Evolutionary conservation across 768 basidiomycete genomes (phyloP), one percentile per base, ranked within the genome.

Genomic region (Sporobolomyces phaffii): DNA sequence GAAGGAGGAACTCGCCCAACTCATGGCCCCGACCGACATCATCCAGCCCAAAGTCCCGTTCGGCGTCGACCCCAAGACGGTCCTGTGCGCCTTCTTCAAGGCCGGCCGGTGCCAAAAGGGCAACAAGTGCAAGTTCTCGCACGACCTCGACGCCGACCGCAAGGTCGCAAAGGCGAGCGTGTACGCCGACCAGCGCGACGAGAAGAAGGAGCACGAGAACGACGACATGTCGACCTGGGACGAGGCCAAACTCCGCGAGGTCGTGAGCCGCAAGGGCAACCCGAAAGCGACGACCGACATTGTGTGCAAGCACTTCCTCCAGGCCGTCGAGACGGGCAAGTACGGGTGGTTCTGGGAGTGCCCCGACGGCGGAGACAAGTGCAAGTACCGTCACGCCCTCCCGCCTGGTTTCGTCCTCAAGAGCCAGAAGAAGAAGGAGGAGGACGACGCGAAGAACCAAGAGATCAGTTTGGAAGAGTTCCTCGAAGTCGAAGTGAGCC

Each of bases 211-310:
- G 73, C 77, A 80, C 56, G 43, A 59, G 44, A 41, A 49, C 33
- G 93, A 98, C 79, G 92, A 91, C 15, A 98, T 98, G 96, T 92
- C 96, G 73, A 85, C 81, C 68, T 99, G 96, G 96, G 91, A 96
- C 78, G 89, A 98, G 67, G 91, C 87, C 75, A 97, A 97, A 79
- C 80, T 99, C 62, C 82, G 85, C 43, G 84, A 80, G n/a, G 96
- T 98, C 62, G 90, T 98, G 1, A 88, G 87, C 14, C 93, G 91
- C 78, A 83, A 85, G 68, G 93, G 93, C 31, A 96, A 93, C 78
- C 91, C 90, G 56, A 84, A 86, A 72, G 94, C 90, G 29, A 88
- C 87, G 4, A 98, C 94, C 41, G 94, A 98, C 59, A 94, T 99
- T 75, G 94, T 99, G 6, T 99, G 96, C 86, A 98, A 94, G 78